A percentile compares a stretch with the other conserved stretches of the same genome.
Evolutionary conservation across 169 alveolate genomes (phyloP).

Genomic region (Cryptosporidium tyzzeri): DNA sequence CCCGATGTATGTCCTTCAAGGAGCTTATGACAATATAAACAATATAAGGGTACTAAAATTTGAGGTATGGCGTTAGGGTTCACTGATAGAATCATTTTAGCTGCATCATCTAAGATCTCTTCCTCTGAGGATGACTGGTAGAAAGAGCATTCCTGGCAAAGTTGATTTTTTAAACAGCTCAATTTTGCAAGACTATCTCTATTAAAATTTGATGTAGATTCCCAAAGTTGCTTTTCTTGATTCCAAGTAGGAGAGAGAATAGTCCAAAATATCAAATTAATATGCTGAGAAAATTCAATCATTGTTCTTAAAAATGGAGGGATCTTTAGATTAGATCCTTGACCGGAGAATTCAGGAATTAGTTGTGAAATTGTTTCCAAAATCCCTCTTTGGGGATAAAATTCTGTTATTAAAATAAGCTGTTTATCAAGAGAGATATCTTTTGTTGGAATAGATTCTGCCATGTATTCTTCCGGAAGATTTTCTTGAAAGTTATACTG

Average conservation of each 20-base stretch:
- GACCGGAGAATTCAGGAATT: conserved; percentile 12
- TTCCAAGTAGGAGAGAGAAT: conserved; percentile 33
- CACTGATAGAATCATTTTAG: not conserved
- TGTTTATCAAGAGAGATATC: conserved; percentile 28
- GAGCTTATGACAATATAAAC: conserved; percentile 26
- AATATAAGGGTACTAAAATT: conserved; percentile 20
- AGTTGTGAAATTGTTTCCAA: conserved; percentile 41
- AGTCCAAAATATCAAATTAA: conserved; percentile 14
- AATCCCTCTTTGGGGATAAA: conserved; percentile 53
- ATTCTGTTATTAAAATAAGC: not conserved
- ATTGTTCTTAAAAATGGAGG: conserved; percentile 59
- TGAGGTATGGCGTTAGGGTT: conserved; percentile 47
- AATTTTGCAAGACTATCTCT: not conserved
- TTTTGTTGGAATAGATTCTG: not conserved
- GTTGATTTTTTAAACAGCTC: not conserved
- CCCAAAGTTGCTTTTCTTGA: conserved; percentile 33
- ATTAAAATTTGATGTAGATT: not conserved
- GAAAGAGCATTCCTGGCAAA: conserved; percentile 15
- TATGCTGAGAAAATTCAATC: conserved; percentile 8
- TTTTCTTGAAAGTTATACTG: conserved; percentile 30
- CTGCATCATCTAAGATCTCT: not conserved
- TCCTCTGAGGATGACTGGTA: not conserved
- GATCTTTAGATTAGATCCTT: not conserved
- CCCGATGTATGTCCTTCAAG: conserved; percentile 15
- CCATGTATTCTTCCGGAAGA: conserved; percentile 27